A percentile compares a stretch with the other conserved stretches of the same genome.
These are phyloP conservation scores for Paecilomyces sp. DNA, from an alignment of 2,329 filamentous ascomycete genomes.

Conservation along the genomic window DNA sequence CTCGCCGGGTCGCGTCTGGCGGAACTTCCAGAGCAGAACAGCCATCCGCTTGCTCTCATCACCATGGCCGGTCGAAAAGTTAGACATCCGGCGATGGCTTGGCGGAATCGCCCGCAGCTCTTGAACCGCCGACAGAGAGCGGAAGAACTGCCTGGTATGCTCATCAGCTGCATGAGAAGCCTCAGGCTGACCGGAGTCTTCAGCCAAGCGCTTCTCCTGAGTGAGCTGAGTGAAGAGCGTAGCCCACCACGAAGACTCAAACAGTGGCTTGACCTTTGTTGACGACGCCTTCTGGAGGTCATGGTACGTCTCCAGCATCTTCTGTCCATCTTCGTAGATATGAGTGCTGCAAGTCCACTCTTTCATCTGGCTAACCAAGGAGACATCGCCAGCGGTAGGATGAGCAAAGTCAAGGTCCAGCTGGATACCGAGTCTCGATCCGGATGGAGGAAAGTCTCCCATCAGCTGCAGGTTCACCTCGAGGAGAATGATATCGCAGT, in stretches of 20 bases:
- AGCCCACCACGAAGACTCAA: conserved; percentile 41
- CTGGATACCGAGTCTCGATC: conserved; percentile 35
- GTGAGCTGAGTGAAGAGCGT: conserved; percentile 35
- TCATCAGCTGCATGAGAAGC: conserved; percentile 25
- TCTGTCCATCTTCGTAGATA: conserved; percentile 32
- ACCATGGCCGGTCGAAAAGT: conserved; percentile 14
- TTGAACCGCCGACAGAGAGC: conserved; percentile 38
- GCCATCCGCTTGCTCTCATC: conserved; percentile 33
- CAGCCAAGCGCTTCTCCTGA: conserved; percentile 31
- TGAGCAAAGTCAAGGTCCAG: conserved; percentile 35
- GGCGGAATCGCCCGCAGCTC: conserved; percentile 33
- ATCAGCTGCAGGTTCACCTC: conserved; percentile 38
- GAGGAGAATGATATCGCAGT: conserved; percentile 38
- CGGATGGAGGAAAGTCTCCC: conserved; percentile 34
- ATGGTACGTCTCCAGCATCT: conserved; percentile 22
- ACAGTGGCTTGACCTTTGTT: conserved; percentile 35
- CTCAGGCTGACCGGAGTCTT: conserved; percentile 25
- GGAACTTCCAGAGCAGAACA: conserved; percentile 41
- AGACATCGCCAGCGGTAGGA: conserved; percentile 22
- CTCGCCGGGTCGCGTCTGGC: conserved; percentile 31
- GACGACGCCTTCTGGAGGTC: conserved; percentile 26
- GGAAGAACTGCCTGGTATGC: conserved; percentile 28
- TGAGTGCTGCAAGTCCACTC: conserved; percentile 37
- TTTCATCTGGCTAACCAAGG: conserved; percentile 28
- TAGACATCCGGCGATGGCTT: conserved; percentile 18